phyloP scores from a whole-genome alignment of 1,284 basidiomycete species.

The Mycosarcoma mackinlayi region DNA sequence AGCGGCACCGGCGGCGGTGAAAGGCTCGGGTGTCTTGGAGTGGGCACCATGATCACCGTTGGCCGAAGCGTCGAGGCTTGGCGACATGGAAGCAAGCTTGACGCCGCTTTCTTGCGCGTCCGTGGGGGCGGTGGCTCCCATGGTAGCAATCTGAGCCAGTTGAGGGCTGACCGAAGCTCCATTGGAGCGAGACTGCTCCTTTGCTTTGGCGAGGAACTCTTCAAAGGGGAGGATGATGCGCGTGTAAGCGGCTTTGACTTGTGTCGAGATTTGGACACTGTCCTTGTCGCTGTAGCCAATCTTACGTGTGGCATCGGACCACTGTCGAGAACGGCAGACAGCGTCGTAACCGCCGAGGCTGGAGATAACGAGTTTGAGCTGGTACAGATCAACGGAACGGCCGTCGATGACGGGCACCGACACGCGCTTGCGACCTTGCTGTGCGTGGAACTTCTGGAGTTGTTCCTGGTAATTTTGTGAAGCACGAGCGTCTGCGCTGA shows the following conservation, averaged over 20 bases:
- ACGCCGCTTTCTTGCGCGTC: slow-evolving; percentile 13
- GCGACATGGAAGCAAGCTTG: slow-evolving; percentile 29
- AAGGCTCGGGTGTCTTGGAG: slow-evolving; percentile 40
- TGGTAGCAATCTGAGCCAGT: slow-evolving; percentile 26
- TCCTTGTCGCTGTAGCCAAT: slow-evolving; percentile 78
- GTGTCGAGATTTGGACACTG: slow-evolving; percentile 80
- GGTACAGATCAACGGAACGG: slow-evolving; percentile 90
- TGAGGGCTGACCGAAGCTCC: slow-evolving; percentile 25
- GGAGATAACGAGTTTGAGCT: slow-evolving; percentile 88
- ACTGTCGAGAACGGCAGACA: slow-evolving; percentile 83
- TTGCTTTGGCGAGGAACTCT: slow-evolving; percentile 76
- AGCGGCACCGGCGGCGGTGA: slow-evolving; percentile 23
- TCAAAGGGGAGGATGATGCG: slow-evolving; percentile 94
- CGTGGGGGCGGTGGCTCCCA: slow-evolving; percentile 8
- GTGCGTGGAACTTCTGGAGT: slow-evolving; percentile 76
- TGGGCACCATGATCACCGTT: slow-evolving; percentile 8
- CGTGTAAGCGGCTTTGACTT: slow-evolving; percentile 88
- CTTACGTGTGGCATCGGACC: slow-evolving; percentile 83
- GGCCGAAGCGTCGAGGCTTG: slow-evolving; percentile 25
- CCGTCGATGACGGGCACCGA: slow-evolving; percentile 92
- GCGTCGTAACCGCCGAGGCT: slow-evolving; percentile 84
- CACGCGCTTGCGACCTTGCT: slow-evolving; percentile 75
- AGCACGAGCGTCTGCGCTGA: slow-evolving; percentile 94
- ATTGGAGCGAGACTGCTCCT: slow-evolving; percentile 53
- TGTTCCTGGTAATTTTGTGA: slow-evolving; percentile 98